Base-by-base conservation (phyloP, 2,329 filamentous ascomycete genomes). In the Epichloe typhina region DNA sequence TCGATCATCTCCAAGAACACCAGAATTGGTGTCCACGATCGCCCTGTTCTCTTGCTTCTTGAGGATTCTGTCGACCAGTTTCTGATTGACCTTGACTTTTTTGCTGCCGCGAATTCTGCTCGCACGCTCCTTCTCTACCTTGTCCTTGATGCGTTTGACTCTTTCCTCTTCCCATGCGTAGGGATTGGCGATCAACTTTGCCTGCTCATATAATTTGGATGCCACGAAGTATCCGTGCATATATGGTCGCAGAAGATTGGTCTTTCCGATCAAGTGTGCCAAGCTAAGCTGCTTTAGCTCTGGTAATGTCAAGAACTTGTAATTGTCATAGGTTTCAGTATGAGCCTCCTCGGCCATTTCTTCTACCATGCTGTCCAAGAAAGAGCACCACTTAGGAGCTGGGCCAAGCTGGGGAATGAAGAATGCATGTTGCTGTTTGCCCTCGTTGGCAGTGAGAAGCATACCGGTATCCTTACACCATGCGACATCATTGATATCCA, bases 171-270 rank as follows among this genome's bases (percentile, higher is more conserved):
- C 88, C 77, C 86, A 95, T 49, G 94, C 79, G 63, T 94, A 94
- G 0, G 93, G 93, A 68, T 97, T 95, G 47, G 86, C 85, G 60
- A 97, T 95, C 53, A 98, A 72, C 50, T 87, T 77, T 17, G 93
- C 93, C 66, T 98, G 90, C 64, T 98, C 94, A 66, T 98, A 97
- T 26, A 98, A 71, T 62, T 90, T 88, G 60, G 94, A 91, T 37
- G 87, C 88, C 46, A 98, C 90, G 70, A 98, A 98, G 75, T 93
- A 97, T 59, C 93, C 94, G 65, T 98, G 93, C 94, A 98, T 98
- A 64, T 98, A 98, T 42, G 93, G 93, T 43, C 91, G 79, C 40
- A 98, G 73, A 19, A 97, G 72, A 62, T 87, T 93, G 31, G 89
- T 95, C 59, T 88, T 90, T 57, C 91, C 91, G 52, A 98, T 78